Evolutionary conservation across 768 basidiomycete species (phyloP), one percentile per base, ranked within the genome.

Genomic region (Tremella fuciformis): DNA sequence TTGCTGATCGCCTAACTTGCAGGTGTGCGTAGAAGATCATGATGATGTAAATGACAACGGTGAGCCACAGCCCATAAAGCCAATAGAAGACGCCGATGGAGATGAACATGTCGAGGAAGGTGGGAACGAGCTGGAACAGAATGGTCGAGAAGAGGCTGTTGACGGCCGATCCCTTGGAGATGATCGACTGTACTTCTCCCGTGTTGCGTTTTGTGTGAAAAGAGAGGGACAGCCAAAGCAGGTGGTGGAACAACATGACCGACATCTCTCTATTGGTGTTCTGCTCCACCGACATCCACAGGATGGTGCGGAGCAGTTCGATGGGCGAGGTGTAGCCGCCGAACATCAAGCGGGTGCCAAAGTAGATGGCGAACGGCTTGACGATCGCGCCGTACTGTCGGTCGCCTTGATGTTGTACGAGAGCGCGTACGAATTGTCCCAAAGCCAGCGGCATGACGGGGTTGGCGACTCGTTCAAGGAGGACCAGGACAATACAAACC

Each of bases 211-310:
- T 86, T 4, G 84, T 88, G 72, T 87, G 90, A 83, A 87, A 91
- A 3, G 86, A 83, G 63, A 92, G 85, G 1, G 88, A 89, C 3
- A 97, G 83, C 60, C 89, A 88, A 9, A 97, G 81, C 1, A 96
- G 78, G 69, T 94, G 92, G 59, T 91, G 84, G 77, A 88, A 89
- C 9, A 90, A 87, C 53, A 92, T 80, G 67, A 85, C 82, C 1
- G 86, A 87, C 90, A 94, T 92, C 76, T 89, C 88, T 67, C 86
- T 79, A 71, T 93, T 89, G 0, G 88, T 89, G 73, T 85, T 88
- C 76, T 91, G 89, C 83, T 91, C 88, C 42, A 98, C 87, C 1
- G 91, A 89, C 1, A 86, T 83, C 88, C 90, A 93, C 18, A 70
- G 60, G 19, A 74, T 53, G 25, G 74, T 69, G 22, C 68, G 63